Percentiles rank a stretch among this genome's conserved stretches.
Evolutionary conservation across 805 yeast species (phyloP).

Genomic region (Metschnikowia kofuensis): DNA sequence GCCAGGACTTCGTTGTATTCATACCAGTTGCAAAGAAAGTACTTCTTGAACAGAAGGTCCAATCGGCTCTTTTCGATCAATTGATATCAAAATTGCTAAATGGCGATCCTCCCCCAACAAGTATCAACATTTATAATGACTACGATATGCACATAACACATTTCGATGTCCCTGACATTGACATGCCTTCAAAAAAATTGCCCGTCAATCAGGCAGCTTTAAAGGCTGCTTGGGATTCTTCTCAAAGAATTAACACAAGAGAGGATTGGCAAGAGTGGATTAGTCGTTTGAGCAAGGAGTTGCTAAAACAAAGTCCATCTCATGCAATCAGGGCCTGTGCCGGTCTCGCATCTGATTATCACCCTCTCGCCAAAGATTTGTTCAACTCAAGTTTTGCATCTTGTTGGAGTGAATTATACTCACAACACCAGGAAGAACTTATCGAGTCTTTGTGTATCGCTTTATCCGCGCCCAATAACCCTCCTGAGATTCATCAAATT

Average conservation of each 20-base stretch:
- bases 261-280: slow-evolving; percentile 99
- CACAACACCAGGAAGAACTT: slow-evolving; percentile 85
- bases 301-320: slow-evolving; percentile 89
- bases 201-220: slow-evolving; percentile 65
- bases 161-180: slow-evolving; percentile 57
- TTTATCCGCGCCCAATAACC: slow-evolving; percentile 82
- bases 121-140: slow-evolving; percentile 65
- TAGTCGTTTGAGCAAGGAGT: slow-evolving; percentile 76
- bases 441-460: slow-evolving; percentile 85
- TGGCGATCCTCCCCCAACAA: slow-evolving; percentile 84
- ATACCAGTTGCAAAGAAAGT: slow-evolving; percentile 77
- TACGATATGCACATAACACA: slow-evolving; percentile 38
- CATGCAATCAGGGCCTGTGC: slow-evolving; percentile 94
- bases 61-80: slow-evolving; percentile 74
- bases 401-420: slow-evolving; percentile 90
- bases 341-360: slow-evolving; percentile 78
- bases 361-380: slow-evolving; percentile 83
- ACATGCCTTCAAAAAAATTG: slow-evolving; percentile 67
- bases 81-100: slow-evolving; percentile 72
- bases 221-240: slow-evolving; percentile 88
- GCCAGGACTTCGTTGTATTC: slow-evolving; percentile 79
- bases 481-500: slow-evolving; percentile 93
- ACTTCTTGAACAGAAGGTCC: slow-evolving; percentile 58
- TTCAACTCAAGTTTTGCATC: slow-evolving; percentile 94
- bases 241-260: slow-evolving; percentile 72